Evolutionary conservation across 1,139 yeast species (phyloP), one percentile per base, ranked within the genome.

Genomic region (Hansenula lynferdii): DNA sequence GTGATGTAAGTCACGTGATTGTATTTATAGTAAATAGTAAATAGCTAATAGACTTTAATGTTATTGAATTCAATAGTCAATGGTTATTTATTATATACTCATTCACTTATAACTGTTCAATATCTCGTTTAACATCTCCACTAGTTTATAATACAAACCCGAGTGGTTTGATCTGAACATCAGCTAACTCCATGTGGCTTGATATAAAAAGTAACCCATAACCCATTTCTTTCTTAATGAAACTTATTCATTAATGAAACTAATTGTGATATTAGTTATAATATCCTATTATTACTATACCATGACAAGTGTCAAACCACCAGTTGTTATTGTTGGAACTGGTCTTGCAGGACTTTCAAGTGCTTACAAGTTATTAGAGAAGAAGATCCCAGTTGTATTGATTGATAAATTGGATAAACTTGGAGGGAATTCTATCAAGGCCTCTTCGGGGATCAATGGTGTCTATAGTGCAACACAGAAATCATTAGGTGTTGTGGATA

Each of bases 371-470:
- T 70, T 82, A 15, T 69, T 79, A 40, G 64, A 70, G 41, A 65
- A 78, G 36, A 53, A 57, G 75, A 80, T 37, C 66, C 83, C 53
- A 62, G 77, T 82, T 14, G 59, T 81, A 0, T 53, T 83, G 15
- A 51, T 83, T 17, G 90, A 83, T 46, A 82, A 82, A 51, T 77
- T 75, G 38, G 70, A 77, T 12, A 75, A 75, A 48, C 64, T 82
- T 30, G 85, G 90, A 41, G 95, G 95, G 5, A 85, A 84, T 54
- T 80, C 90, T 28, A 80, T 85, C 21, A 82, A 83, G 57, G 95
- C 95, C 2, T 81, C 90, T 0, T 77, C 86, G 17, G 95, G 95
- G 19, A 85, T 85, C 50, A 85, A 83, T 57, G 95, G 92, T 16
- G 79, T 86, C 1, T 64, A 71, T 27, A 80, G 94, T 0, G 56